Percentiles rank a stretch among this genome's conserved stretches.
phyloP scores from a whole-genome alignment of 805 yeast genomes.

The Zygosaccharomyces siamensis region DNA sequence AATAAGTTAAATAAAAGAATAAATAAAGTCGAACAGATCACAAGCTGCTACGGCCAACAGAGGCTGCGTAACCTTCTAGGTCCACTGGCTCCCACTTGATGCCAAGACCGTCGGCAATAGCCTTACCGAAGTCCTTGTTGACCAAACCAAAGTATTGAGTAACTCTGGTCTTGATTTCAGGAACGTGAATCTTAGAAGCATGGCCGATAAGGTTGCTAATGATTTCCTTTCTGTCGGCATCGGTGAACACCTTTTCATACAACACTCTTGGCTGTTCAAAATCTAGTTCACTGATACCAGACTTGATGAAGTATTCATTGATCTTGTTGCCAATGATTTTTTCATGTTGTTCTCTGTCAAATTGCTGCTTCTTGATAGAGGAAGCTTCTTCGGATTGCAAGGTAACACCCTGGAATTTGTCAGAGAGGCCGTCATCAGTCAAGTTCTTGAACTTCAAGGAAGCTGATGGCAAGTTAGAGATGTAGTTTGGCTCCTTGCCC shows the following conservation, averaged over 20 bases:
- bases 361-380: slow-evolving; percentile 30
- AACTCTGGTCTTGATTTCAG: slow-evolving; percentile 36
- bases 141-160: slow-evolving; percentile 42
- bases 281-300: slow-evolving; percentile 42
- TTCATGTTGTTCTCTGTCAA: slow-evolving; percentile 34
- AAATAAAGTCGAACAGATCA: neutral
- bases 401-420: slow-evolving; percentile 36
- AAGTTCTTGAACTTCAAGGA: slow-evolving; percentile 20
- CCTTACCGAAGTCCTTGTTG: slow-evolving; percentile 39
- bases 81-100: slow-evolving; percentile 35
- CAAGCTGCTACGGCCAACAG: slow-evolving; percentile 23
- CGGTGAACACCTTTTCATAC: slow-evolving; percentile 39
- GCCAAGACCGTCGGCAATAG: slow-evolving; percentile 40
- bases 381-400: slow-evolving; percentile 26
- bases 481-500: slow-evolving; percentile 49
- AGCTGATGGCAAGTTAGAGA: slow-evolving; percentile 36
- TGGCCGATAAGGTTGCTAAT: slow-evolving; percentile 39
- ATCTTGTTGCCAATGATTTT: slow-evolving; percentile 36
- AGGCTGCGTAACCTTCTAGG: slow-evolving; percentile 35
- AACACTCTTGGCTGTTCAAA: slow-evolving; percentile 45
- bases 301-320: slow-evolving; percentile 35
- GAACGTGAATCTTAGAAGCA: slow-evolving; percentile 34
- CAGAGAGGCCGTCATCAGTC: slow-evolving; percentile 15
- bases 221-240: slow-evolving; percentile 33
- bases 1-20: neutral